phyloP scores from a whole-genome alignment of 176 grass and related monocot species.

The Hordeum marinum region DNA sequence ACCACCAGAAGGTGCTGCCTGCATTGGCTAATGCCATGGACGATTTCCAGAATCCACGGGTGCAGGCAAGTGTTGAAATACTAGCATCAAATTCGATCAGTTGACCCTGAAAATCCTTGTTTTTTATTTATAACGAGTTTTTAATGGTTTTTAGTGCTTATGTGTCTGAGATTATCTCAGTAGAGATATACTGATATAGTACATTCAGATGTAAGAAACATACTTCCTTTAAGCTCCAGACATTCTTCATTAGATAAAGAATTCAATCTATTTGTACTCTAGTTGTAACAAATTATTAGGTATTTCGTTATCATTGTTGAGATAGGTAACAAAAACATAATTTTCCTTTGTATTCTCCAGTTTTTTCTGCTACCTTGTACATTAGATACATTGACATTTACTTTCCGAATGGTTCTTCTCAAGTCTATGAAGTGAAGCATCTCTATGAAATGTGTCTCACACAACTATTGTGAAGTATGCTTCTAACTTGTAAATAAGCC shows the following conservation, averaged over 20 bases:
- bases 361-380: background rate
- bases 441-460: background rate
- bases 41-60: constrained; percentile 94
- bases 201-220: background rate
- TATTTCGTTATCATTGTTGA: background rate
- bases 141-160: background rate
- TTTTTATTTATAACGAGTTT: background rate
- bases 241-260: constrained; percentile 13
- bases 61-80: constrained; percentile 55
- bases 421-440: background rate
- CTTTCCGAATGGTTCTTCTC: background rate
- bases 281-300: background rate
- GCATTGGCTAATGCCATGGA: constrained; percentile 93
- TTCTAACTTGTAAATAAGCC: background rate
- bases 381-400: background rate
- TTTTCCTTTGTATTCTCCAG: background rate
- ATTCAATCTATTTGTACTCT: background rate
- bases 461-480: background rate
- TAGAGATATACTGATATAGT: background rate
- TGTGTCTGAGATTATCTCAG: background rate
- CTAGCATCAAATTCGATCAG: constrained; percentile 14
- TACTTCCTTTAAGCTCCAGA: background rate
- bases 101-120: background rate
- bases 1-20: constrained; percentile 83
- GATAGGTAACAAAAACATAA: background rate